These are phyloP conservation scores for Lantana camara DNA, from an alignment of 257 asterid genomes.

Conservation along the genomic window DNA sequence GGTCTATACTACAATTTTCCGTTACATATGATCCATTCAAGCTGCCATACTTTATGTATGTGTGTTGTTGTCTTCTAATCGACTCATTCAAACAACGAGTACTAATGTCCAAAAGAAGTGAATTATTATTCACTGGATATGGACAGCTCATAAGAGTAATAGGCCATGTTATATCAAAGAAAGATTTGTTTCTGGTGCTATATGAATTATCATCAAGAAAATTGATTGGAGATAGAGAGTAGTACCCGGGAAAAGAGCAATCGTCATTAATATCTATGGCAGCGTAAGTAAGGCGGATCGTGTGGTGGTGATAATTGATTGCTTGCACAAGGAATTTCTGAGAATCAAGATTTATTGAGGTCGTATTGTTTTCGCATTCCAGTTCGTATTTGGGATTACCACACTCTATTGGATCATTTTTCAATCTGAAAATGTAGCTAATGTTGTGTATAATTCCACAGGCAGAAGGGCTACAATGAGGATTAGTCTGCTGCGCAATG, in stretches of 20 bases:
- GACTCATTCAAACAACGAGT: background rate
- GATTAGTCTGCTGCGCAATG: too few relatives aligned
- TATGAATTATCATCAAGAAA: background rate
- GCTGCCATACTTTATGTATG: conserved; percentile 27
- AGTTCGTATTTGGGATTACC: conserved; percentile 39
- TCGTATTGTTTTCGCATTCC: conserved; percentile 33
- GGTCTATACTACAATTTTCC: conserved; percentile 9
- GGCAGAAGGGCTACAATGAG: conserved; percentile 27
- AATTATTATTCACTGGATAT: conserved; percentile 5
- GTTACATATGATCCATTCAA: background rate
- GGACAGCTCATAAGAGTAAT: conserved; percentile 32
- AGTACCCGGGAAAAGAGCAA: conserved; percentile 23
- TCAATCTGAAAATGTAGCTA: conserved; percentile 46
- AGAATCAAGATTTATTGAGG: conserved; percentile 24
- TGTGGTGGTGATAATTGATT: conserved; percentile 31
- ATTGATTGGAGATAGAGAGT: background rate
- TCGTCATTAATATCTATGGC: conserved; percentile 8
- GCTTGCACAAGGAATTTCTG: conserved; percentile 24
- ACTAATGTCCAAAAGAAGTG: background rate
- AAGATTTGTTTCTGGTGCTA: background rate
- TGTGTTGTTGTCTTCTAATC: background rate
- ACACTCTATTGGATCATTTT: conserved; percentile 42
- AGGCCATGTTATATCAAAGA: background rate
- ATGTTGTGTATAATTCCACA: conserved; percentile 41
- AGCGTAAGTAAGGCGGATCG: conserved; percentile 35